Conservation (phyloP, 352 stramenopile species). For the Ochromonadaceae sp. region DNA sequence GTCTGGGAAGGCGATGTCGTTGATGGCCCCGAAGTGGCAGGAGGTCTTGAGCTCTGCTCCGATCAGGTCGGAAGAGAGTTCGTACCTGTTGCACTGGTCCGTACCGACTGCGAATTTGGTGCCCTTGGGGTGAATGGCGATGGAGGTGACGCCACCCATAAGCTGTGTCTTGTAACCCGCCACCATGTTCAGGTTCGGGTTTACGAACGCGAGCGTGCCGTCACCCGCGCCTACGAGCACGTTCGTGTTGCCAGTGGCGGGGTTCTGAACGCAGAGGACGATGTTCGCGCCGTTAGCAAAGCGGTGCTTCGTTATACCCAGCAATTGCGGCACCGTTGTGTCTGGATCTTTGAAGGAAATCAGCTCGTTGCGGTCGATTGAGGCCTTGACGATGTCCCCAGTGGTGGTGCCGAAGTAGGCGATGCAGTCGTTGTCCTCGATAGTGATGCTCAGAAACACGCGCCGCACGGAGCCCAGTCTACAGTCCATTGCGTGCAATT, state of each 20-base stretch:
- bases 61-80: slow-evolving; percentile 34
- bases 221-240: slow-evolving; percentile 73
- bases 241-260: slow-evolving; percentile 58
- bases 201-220: slow-evolving; percentile 66
- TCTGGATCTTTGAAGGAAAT: slow-evolving; percentile 46
- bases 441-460: slow-evolving; percentile 74
- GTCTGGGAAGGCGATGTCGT: slow-evolving; percentile 80
- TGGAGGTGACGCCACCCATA: slow-evolving; percentile 69
- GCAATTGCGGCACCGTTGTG: slow-evolving; percentile 36
- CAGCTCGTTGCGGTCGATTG: slow-evolving; percentile 78
- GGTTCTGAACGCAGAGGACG: slow-evolving; percentile 59
- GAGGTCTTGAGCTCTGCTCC: slow-evolving; percentile 54
- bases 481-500: slow-evolving; percentile 78
- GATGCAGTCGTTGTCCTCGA: slow-evolving; percentile 73
- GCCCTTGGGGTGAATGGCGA: slow-evolving; percentile 42
- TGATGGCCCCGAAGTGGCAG: slow-evolving; percentile 73
- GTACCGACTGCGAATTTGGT: slow-evolving; percentile 71
- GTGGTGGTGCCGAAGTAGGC: slow-evolving; percentile 85
- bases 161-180: slow-evolving; percentile 56
- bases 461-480: slow-evolving; percentile 79
- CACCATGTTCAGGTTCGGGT: slow-evolving; percentile 49
- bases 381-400: slow-evolving; percentile 83
- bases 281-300: slow-evolving; percentile 76
- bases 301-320: slow-evolving; percentile 71
- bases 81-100: slow-evolving; percentile 80